Evolutionary conservation across 257 asterid genomes (phyloP).

Genomic region (Nemophila menziesii): DNA sequence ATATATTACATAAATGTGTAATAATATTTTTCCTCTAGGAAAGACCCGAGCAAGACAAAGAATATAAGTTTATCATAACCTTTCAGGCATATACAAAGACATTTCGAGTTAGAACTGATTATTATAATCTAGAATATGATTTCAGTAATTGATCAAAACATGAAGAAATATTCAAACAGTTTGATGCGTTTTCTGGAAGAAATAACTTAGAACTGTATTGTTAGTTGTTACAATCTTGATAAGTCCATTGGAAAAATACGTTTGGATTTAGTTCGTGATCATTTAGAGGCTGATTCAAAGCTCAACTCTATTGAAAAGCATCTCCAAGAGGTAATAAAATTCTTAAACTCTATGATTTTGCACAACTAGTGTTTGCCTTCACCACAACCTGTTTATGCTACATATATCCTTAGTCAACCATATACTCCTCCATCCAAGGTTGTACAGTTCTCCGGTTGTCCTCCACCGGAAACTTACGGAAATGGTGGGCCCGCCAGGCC

Average conservation of each 20-base stretch:
- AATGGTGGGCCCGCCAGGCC: slow-evolving; percentile 51
- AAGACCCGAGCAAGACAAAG: too few relatives aligned
- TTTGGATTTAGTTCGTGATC: slow-evolving; percentile 61
- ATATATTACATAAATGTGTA: too few relatives aligned
- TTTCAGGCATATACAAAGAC: too few relatives aligned
- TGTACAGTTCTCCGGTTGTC: slow-evolving; percentile 33
- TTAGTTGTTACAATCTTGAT: slow-evolving; percentile 86
- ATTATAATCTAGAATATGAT: too few relatives aligned
- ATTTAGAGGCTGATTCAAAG: slow-evolving; percentile 61
- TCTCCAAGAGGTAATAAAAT: slow-evolving; percentile 82
- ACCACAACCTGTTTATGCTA: slow-evolving; percentile 45
- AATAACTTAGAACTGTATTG: slow-evolving; percentile 84
- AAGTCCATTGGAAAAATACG: slow-evolving; percentile 91
- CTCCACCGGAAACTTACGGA: slow-evolving; percentile 51
- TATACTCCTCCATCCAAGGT: slow-evolving; percentile 49
- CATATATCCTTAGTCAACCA: slow-evolving; percentile 46
- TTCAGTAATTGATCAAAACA: slow-evolving; percentile 47
- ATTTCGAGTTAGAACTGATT: too few relatives aligned
- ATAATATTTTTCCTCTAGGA: too few relatives aligned
- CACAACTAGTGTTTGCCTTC: slow-evolving; percentile 50
- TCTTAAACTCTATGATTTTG: too few relatives aligned
- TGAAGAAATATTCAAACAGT: slow-evolving; percentile 82
- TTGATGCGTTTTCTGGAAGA: slow-evolving; percentile 93
- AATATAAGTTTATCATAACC: too few relatives aligned
- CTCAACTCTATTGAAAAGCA: slow-evolving; percentile 82